These are phyloP conservation scores for Wickerhamiella nectarea DNA, from an alignment of 805 yeast species.

Conservation along the genomic window DNA sequence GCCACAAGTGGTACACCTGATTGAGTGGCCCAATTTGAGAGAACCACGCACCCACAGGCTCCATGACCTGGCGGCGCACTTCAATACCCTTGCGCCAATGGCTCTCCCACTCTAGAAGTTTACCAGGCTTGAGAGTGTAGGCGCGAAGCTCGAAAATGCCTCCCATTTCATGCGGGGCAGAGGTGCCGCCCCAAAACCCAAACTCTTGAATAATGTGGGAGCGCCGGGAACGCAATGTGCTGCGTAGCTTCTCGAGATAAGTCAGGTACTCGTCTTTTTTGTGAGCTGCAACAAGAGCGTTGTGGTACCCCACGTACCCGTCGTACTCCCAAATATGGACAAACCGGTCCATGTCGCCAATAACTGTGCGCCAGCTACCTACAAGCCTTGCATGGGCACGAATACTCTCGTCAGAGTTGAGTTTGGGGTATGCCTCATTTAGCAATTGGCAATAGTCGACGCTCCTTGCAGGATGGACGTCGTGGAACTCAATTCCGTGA, in stretches of 20 bases:
- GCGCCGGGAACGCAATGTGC: constrained; percentile 25
- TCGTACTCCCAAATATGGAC: constrained; percentile 33
- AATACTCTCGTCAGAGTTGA: constrained; percentile 24
- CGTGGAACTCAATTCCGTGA: constrained; percentile 29
- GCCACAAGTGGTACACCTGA: constrained; percentile 33
- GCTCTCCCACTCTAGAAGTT: constrained; percentile 32
- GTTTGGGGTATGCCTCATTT: constrained; percentile 23
- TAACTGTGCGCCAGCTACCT: constrained; percentile 32
- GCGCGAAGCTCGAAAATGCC: constrained; percentile 32
- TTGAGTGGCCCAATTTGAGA: constrained; percentile 30
- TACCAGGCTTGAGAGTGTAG: constrained; percentile 30
- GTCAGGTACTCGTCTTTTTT: constrained; percentile 21
- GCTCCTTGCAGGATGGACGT: constrained; percentile 27
- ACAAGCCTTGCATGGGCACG: constrained; percentile 25
- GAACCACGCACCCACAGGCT: constrained; percentile 36
- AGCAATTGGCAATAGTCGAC: constrained; percentile 27
- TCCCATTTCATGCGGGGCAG: constrained; percentile 30
- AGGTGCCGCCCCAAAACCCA: constrained; percentile 34
- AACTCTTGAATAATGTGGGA: constrained; percentile 31
- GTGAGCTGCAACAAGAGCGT: constrained; percentile 26
- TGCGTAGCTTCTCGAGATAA: constrained; percentile 23
- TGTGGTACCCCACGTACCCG: constrained; percentile 31
- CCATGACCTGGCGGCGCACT: constrained; percentile 34
- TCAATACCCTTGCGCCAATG: constrained; percentile 31
- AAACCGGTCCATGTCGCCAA: constrained; percentile 31